Evolutionary conservation across 169 alveolate genomes (phyloP).

Genomic region (Plasmodium inui): DNA sequence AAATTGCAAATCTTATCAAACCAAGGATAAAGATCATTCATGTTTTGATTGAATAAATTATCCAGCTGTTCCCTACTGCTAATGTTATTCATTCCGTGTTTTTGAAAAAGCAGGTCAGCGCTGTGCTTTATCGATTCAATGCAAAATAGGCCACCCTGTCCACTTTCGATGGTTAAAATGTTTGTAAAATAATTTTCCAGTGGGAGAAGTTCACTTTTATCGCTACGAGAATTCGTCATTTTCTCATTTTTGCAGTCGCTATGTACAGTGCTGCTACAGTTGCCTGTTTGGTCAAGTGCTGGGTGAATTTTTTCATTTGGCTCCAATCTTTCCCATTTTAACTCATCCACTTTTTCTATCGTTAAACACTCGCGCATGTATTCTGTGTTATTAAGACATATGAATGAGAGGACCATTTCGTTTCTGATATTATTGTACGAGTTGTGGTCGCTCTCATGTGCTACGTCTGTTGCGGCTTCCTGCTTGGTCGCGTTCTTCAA

Average conservation of each 20-base stretch:
- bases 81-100: slow-evolving; percentile 10
- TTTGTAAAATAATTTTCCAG: slow-evolving; percentile 62
- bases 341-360: slow-evolving; percentile 26
- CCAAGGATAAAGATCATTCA: slow-evolving; percentile 67
- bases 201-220: background rate
- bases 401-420: slow-evolving; percentile 48
- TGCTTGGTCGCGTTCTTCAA: background rate
- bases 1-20: slow-evolving; percentile 63
- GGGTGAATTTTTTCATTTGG: slow-evolving; percentile 62
- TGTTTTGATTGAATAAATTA: slow-evolving; percentile 23
- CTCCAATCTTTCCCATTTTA: slow-evolving; percentile 77
- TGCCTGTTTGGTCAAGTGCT: background rate
- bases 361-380: slow-evolving; percentile 69
- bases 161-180: slow-evolving; percentile 75
- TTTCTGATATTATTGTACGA: slow-evolving; percentile 22
- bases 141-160: slow-evolving; percentile 81
- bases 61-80: slow-evolving; percentile 56
- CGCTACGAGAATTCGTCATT: too few relatives aligned
- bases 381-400: slow-evolving; percentile 56
- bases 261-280: background rate
- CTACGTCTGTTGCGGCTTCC: background rate
- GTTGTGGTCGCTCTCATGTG: background rate
- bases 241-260: background rate
- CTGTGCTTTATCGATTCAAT: slow-evolving; percentile 76
- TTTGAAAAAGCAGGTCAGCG: slow-evolving; percentile 34